Evolutionary conservation across 192 early-diverging fungal species (phyloP), one percentile per base, ranked within the genome.

Genomic region (Thoreauomyces humboldtii): DNA sequence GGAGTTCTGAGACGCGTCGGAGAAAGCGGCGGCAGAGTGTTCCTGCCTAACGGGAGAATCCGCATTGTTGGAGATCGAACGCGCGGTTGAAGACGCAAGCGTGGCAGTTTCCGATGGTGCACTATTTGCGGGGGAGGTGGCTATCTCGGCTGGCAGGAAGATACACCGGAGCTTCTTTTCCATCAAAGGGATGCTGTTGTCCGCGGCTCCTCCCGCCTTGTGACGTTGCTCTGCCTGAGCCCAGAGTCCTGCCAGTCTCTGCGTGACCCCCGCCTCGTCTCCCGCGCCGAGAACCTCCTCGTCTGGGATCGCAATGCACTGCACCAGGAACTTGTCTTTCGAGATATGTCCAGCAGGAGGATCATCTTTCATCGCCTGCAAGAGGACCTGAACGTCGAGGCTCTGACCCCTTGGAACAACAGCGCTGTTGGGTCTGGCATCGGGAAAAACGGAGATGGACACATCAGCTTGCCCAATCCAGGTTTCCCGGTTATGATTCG

Each of bases 301-400:
- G 24, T 76, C 75, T 19, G 87, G 81, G 17, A 95, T 84, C 67
- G 83, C 78, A 57, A 96, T 86, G 65, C 85, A 90, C 73, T 94
- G 92, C 24, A 99, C 85, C 47, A 97, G 74, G 64, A 99, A 99
- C 78, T 99, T 99, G 85, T 99, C 96, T 65, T 92, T 92, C 81
- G 92, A 92, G 65, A 90, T 92, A 63, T 76, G 86, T 57, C 89
- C 90, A 0, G 74, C 63, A 21, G 89, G 80, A 17, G 87, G 87
- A 29, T 95, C 92, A 37, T 89, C 91, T 71, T 82, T 83, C 82
- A 93, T 88, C 9, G 91, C 86, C 73, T 98, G 94, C 64, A 95
- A 78, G 52, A 93, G 75, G 15, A 95, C 92, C 77, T 92, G 87
- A 7, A 98, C 85, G 46, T 91, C 85, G 42, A 88, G 29, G 6